These are phyloP conservation scores for Exophiala spinifera DNA, from an alignment of 2,329 filamentous ascomycete genomes.

Conservation along the genomic window DNA sequence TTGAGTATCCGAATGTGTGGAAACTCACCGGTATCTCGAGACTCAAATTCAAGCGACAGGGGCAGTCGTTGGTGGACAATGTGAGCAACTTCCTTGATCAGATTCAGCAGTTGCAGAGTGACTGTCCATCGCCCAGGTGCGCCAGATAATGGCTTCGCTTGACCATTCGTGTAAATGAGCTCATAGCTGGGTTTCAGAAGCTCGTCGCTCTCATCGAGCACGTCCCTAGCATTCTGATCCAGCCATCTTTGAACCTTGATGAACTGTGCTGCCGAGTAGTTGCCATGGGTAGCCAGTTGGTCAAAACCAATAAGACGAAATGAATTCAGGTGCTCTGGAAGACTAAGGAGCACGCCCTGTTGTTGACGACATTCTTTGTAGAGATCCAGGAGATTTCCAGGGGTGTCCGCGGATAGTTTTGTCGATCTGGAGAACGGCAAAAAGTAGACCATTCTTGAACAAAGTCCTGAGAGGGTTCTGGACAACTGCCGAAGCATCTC, in stretches of 20 bases:
- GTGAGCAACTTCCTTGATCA: conserved; percentile 14
- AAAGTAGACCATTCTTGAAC: conserved; percentile 45
- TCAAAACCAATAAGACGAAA: conserved; percentile 63
- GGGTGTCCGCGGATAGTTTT: conserved; percentile 32
- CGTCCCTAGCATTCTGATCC: conserved; percentile 47
- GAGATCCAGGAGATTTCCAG: conserved; percentile 38
- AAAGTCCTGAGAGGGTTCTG: conserved; percentile 43
- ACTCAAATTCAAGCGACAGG: conserved; percentile 19
- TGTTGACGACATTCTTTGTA: conserved; percentile 47
- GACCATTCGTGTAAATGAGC: conserved; percentile 61
- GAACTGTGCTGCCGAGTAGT: conserved; percentile 35
- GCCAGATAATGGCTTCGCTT: conserved; percentile 50
- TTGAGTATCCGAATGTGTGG: conserved; percentile 28
- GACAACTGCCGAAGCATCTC: conserved; percentile 60
- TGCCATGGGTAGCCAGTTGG: conserved; percentile 32
- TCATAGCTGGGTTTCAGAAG: conserved; percentile 61
- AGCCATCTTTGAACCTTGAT: conserved; percentile 47
- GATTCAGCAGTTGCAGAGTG: conserved; percentile 48
- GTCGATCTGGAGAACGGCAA: conserved; percentile 48
- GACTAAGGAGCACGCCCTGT: conserved; percentile 57
- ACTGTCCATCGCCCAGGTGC: conserved; percentile 56
- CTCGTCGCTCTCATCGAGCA: conserved; percentile 66
- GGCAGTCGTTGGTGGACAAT: conserved; percentile 8
- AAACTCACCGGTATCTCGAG: conserved; percentile 14
- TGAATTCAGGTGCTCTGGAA: conserved; percentile 63